phyloP scores from a whole-genome alignment of 2,329 filamentous ascomycete genomes.

The Ophiostoma populinum region DNA sequence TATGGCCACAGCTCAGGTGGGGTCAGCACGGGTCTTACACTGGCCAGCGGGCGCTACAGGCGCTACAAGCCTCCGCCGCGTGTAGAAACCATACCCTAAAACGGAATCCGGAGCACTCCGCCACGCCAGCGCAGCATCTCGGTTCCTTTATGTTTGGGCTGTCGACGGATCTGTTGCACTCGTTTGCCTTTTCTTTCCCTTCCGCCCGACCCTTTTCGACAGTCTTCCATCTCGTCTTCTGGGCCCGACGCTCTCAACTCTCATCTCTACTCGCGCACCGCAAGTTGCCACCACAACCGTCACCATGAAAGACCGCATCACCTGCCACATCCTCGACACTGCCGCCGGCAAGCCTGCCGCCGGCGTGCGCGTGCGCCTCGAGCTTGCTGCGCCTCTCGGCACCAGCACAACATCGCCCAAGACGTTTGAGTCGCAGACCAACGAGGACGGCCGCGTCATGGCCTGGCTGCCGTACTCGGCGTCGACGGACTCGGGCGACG shows the following conservation, averaged over 20 bases:
- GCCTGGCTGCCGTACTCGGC: conserved; percentile 46
- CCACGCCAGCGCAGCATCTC: neutral
- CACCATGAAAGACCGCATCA: conserved; percentile 47
- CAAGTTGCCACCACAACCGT: too few relatives aligned
- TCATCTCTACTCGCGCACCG: too few relatives aligned
- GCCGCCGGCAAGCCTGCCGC: conserved; percentile 52
- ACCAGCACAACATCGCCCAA: conserved; percentile 24
- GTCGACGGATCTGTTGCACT: neutral
- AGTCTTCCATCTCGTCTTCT: too few relatives aligned
- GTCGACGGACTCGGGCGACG: conserved; percentile 32
- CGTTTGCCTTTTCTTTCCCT: neutral
- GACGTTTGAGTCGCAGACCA: conserved; percentile 50
- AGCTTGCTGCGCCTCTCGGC: conserved; percentile 20
- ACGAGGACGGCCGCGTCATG: conserved; percentile 58
- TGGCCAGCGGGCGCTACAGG: too few relatives aligned
- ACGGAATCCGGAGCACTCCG: conserved; percentile 3
- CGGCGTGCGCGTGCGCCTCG: conserved; percentile 48
- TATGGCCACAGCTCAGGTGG: too few relatives aligned
- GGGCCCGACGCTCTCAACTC: neutral
- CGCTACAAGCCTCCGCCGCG: too few relatives aligned
- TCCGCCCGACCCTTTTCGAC: neutral
- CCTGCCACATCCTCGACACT: conserved; percentile 77
- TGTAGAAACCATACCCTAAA: neutral
- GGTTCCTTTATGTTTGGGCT: too few relatives aligned
- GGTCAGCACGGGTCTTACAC: too few relatives aligned